Evolutionary conservation across 2,329 filamentous ascomycete genomes (phyloP), one percentile per base, ranked within the genome.

Genomic region (Cladosporium austrohemisphaericum): DNA sequence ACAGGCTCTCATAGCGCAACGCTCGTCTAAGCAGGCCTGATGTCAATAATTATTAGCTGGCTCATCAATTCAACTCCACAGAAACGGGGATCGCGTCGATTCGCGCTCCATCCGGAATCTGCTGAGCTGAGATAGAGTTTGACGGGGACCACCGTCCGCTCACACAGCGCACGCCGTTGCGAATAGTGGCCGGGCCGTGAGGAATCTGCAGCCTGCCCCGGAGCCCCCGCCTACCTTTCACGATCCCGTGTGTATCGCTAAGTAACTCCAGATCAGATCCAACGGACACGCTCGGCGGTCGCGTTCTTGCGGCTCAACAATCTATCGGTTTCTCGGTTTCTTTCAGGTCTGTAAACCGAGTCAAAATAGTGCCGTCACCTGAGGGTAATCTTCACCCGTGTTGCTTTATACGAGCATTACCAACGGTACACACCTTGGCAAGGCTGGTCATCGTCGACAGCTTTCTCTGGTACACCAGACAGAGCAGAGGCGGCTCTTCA

Each of bases 171-270:
- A 35, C 20, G 9, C 31, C 41, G 41, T 25, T 35, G 20, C 29
- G n/a, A 13, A 4, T 45, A 36, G 41, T 16, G 41, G 19, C 31
- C 41, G 41, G 41, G 7, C 41, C 41, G 41, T 33, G 41, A 45
- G 29, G 38, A 45, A n/a, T 23, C 29, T 45, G 41, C 41, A 45
- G 41, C 20, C 11, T 8, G 16, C 32, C 16, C 25, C 11, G 6
- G 11, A 26, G 25, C 25, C 25, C 35, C 22, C 38, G 25, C 38
- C 18, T 28, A 28, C 18, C 38, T n/a, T 40, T 16, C 11, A 40
- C 14, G 23, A 5, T 28, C 16, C 23, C 28, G 25, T 28, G 5
- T 18, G 4, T 23, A 28, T 19, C 22, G 37, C n/a, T 26, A 6
- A 11, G 9, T 19, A 6, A 19, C 11, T 28, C 16, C 16, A 11